These are phyloP conservation scores for Hypomontagnella monticulosa DNA, from an alignment of 495 filamentous ascomycete genomes.

Conservation along the genomic window DNA sequence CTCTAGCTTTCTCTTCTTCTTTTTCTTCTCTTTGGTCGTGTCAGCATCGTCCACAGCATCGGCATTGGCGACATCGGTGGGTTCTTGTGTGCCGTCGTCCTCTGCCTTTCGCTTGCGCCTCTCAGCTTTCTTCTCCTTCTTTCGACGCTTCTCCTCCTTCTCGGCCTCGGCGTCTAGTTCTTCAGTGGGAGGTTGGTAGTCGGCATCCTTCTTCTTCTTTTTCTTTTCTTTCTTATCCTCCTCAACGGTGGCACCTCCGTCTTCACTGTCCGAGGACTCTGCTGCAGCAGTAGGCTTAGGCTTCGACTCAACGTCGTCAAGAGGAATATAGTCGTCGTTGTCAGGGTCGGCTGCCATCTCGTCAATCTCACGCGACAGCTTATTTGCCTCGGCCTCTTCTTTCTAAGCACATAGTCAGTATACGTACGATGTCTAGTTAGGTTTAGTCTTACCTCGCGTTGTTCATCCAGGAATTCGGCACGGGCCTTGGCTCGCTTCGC, in stretches of 20 bases:
- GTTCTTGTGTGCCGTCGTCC: conserved; percentile 27
- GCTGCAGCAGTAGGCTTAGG: background rate
- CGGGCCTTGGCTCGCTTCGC: conserved; percentile 36
- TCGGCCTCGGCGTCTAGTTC: conserved; percentile 10
- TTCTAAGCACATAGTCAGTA: conserved; percentile 27
- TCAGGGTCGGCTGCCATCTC: conserved; percentile 31
- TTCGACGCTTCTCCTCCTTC: conserved; percentile 38
- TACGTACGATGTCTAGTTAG: background rate
- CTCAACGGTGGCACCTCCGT: no score
- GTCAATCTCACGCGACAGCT: conserved; percentile 28
- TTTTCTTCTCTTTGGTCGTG: conserved; percentile 22
- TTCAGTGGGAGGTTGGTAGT: conserved; percentile 1
- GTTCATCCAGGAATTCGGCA: conserved; percentile 34
- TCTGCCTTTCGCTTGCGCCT: conserved; percentile 43
- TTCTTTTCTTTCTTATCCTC: conserved; percentile 25
- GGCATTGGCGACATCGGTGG: conserved; percentile 4
- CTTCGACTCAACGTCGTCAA: conserved; percentile 5
- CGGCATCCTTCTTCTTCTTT: conserved; percentile 16
- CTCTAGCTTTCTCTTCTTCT: conserved; percentile 40
- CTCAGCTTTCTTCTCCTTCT: conserved; percentile 35
- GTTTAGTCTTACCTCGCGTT: conserved; percentile 21
- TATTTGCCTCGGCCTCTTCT: conserved; percentile 38
- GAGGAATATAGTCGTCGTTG: conserved; percentile 33
- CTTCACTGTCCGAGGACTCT: conserved; percentile 2
- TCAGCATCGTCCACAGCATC: conserved; percentile 20